Evolutionary conservation across 2,329 filamentous ascomycete species (phyloP).

Genomic region (Colletotrichum cereale): DNA sequence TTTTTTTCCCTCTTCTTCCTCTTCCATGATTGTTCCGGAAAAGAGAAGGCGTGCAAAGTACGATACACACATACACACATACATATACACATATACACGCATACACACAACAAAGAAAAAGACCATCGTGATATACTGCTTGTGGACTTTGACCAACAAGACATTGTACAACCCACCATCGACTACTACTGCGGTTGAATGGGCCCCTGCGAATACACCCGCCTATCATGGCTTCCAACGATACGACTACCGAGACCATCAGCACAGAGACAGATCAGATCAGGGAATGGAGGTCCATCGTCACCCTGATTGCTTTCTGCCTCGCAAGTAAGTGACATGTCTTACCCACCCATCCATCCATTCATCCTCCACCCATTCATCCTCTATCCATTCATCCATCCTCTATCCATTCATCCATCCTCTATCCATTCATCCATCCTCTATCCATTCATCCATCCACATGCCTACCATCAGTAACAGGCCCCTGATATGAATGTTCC

Average conservation of each 20-base stretch:
- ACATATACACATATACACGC: neutral
- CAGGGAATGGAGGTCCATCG: slow-evolving; percentile 75
- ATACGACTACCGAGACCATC: slow-evolving; percentile 41
- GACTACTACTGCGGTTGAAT: neutral
- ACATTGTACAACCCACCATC: neutral
- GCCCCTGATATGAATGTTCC: neutral
- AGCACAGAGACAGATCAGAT: slow-evolving; percentile 66
- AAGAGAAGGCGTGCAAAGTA: neutral
- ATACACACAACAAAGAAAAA: neutral
- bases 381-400: too few species aligned
- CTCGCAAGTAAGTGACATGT: slow-evolving; percentile 74
- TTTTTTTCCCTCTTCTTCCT: neutral
- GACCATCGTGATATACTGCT: neutral
- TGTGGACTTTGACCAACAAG: neutral
- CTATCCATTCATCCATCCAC: too few species aligned
- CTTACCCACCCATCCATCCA: too few species aligned
- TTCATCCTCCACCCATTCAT: neutral
- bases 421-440: too few species aligned
- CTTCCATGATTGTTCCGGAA: neutral
- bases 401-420: too few species aligned
- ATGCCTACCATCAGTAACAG: neutral
- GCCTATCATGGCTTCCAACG: slow-evolving; percentile 39
- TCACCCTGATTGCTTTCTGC: slow-evolving; percentile 77
- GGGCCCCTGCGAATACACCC: neutral
- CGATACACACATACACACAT: neutral